Percentiles rank a stretch among this genome's conserved stretches.
Conservation (phyloP, 2,329 filamentous ascomycete genomes). For the Curvularia sp. region DNA sequence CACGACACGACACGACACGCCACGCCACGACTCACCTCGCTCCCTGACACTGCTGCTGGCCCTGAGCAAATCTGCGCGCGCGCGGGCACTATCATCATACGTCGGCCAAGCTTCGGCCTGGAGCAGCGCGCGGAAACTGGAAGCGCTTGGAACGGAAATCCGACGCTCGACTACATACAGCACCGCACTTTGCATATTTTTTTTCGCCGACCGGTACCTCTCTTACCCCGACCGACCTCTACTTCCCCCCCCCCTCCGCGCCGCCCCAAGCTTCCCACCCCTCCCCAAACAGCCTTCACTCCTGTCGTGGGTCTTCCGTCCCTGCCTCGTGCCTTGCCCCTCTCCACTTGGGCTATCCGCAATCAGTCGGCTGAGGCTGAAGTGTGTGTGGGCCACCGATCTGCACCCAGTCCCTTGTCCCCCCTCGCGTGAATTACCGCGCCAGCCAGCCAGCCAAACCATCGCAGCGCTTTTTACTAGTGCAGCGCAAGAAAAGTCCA, state of each 20-base stretch:
- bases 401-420: conserved; percentile 47
- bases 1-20: neutral
- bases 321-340: conserved; percentile 43
- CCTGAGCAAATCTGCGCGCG: neutral
- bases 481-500: conserved; percentile 20
- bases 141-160: conserved; percentile 35
- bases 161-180: conserved; percentile 29
- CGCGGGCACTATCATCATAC: conserved; percentile 15
- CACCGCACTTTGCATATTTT: conserved; percentile 35
- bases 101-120: conserved; percentile 34
- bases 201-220: conserved; percentile 35
- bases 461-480: conserved; percentile 25
- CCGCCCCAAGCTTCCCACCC: conserved; percentile 27
- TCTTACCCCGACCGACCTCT: conserved; percentile 20
- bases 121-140: conserved; percentile 32
- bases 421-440: conserved; percentile 42
- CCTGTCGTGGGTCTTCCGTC: conserved; percentile 39
- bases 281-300: conserved; percentile 24
- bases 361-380: conserved; percentile 49
- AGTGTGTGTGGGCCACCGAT: conserved; percentile 45
- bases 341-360: conserved; percentile 48
- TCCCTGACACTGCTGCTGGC: neutral
- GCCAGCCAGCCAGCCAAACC: conserved; percentile 43
- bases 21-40: too few species aligned
- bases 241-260: neutral